phyloP scores from a whole-genome alignment of 78 protist species.

The Anaeramoeba flamelloides region DNA sequence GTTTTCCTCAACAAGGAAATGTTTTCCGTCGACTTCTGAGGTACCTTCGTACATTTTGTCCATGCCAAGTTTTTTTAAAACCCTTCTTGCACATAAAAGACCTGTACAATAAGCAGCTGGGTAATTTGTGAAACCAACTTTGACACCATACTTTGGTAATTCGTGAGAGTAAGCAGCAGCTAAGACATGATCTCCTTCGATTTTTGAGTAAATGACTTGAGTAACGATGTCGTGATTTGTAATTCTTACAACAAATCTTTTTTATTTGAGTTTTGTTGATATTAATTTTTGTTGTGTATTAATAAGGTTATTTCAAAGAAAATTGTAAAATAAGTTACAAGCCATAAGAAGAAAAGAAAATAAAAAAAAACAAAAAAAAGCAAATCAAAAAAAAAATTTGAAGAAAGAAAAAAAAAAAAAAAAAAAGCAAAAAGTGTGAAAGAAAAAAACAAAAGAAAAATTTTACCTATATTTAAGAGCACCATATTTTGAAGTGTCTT shows the following conservation, averaged over 20 bases:
- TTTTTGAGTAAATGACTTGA: conserved; percentile 75
- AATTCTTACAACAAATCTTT: too few species aligned
- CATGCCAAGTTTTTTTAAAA: conserved; percentile 57
- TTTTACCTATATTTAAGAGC: too few species aligned
- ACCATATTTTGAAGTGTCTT: conserved; percentile 87
- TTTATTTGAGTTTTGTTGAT: too few species aligned
- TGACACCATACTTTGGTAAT: conserved; percentile 73
- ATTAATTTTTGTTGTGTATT: too few species aligned
- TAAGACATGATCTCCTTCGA: conserved; percentile 71
- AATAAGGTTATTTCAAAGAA: too few species aligned
- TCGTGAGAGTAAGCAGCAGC: conserved; percentile 83
- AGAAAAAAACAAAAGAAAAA: too few species aligned
- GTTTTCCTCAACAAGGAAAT: conserved; percentile 5
- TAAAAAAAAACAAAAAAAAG: too few species aligned
- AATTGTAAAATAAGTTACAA: too few species aligned
- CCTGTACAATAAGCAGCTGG: conserved; percentile 86
- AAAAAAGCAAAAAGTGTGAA: too few species aligned
- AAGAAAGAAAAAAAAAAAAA: too few species aligned
- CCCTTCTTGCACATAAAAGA: conserved; percentile 89
- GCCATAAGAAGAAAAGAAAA: too few species aligned
- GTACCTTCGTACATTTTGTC: conserved; percentile 61
- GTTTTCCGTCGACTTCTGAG: conserved; percentile 25
- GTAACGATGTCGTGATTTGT: conserved; percentile 54
- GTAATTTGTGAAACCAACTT: conserved; percentile 88
- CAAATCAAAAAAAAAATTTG: too few species aligned